phyloP scores from a whole-genome alignment of 768 basidiomycete species.

The Russula sp. region DNA sequence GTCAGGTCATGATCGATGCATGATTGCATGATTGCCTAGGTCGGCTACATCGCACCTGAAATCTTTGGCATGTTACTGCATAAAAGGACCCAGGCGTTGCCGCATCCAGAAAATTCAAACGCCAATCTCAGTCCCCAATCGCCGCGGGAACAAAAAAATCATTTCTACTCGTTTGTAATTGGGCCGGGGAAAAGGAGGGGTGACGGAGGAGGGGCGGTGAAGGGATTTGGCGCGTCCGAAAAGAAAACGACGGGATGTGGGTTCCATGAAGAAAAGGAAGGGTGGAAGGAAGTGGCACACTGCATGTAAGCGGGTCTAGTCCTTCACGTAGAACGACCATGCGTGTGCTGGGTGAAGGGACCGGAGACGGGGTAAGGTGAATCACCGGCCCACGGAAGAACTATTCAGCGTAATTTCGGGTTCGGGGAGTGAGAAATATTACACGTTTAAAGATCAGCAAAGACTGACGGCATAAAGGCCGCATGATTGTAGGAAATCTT shows the following conservation, averaged over 20 bases:
- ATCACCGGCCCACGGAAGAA: not conserved
- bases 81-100: not conserved
- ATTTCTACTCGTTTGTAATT: not conserved
- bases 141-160: not conserved
- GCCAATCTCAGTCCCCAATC: constrained; percentile 6
- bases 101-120: not conserved
- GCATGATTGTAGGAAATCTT: not conserved
- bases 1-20: not conserved
- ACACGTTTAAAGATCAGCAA: no score
- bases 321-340: not conserved
- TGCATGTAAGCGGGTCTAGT: not conserved
- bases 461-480: not conserved
- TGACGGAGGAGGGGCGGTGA: not conserved
- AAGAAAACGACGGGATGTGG: not conserved
- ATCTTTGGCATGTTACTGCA: constrained; percentile 5
- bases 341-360: not conserved
- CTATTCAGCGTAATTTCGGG: not conserved
- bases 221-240: not conserved
- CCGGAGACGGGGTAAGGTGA: not conserved
- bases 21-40: not conserved
- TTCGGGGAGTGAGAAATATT: no score
- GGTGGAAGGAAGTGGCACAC: not conserved
- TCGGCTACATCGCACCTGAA: not conserved
- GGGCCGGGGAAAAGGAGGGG: not conserved
- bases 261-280: not conserved